Conservation (phyloP, 805 yeast species). For the Yamadazyma olivae region DNA sequence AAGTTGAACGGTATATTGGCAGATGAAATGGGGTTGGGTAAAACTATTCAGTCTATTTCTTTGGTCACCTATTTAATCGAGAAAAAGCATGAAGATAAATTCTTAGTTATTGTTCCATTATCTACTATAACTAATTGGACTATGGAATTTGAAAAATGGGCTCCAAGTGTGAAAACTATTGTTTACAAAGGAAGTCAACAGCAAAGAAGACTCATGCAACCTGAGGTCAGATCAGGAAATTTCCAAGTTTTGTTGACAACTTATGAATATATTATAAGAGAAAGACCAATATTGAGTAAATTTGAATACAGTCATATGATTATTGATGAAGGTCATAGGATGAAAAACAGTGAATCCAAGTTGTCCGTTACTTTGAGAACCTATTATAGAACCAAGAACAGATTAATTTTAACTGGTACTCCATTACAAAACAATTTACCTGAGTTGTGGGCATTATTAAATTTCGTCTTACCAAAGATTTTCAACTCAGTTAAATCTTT, state of each 20-base stretch:
- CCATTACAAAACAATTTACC: constrained; percentile 84
- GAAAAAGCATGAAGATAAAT: constrained; percentile 65
- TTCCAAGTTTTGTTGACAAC: constrained; percentile 79
- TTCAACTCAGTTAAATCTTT: constrained; percentile 83
- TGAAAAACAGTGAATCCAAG: constrained; percentile 78
- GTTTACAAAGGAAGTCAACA: constrained; percentile 77
- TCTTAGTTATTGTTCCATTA: constrained; percentile 76
- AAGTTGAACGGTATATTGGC: constrained; percentile 63
- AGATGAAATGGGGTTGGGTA: constrained; percentile 69
- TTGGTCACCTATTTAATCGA: constrained; percentile 69
- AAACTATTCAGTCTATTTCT: constrained; percentile 75
- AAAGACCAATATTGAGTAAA: constrained; percentile 65
- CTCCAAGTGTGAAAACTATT: constrained; percentile 69
- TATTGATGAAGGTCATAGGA: constrained; percentile 88
- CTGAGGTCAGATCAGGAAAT: constrained; percentile 62
- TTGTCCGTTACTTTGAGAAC: constrained; percentile 67
- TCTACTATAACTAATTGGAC: constrained; percentile 88
- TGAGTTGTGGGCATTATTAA: constrained; percentile 80
- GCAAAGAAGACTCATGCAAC: constrained; percentile 64
- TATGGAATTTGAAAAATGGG: constrained; percentile 84
- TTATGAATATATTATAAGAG: constrained; percentile 77
- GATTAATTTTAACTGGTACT: constrained; percentile 84
- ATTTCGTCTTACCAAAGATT: constrained; percentile 78
- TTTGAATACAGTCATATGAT: constrained; percentile 83
- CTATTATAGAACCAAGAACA: constrained; percentile 69